Evolutionary conservation across 2,329 filamentous ascomycete species (phyloP), one percentile per base, ranked within the genome.

Genomic region (Thielaviopsis musarum): DNA sequence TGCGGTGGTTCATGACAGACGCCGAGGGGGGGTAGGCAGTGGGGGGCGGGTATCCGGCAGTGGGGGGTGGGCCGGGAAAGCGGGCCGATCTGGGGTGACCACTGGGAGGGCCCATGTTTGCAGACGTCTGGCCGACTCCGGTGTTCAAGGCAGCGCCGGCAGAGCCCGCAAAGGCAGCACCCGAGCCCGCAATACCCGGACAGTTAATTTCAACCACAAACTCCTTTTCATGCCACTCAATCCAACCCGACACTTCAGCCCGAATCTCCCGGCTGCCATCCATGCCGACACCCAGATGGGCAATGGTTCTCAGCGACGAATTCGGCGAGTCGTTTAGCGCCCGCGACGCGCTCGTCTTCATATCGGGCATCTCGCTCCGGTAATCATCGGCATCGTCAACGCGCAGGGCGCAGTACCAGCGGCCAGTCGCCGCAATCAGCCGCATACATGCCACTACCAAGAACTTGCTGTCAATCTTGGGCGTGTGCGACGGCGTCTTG

Each of bases 401-500:
- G 22, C 58, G 61, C 30, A 62, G 22, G 5, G 61, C 58, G 19
- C 61, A 62, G 19, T 55, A 28, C 61, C 61, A 62, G 51, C 61
- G 61, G n/a, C 58, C 58, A 0, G 58, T 26, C 15, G 56, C 54
- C 5, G 51, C 52, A 28, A 57, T 30, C 7, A 60, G 51, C 9
- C 57, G 54, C 49, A 62, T 26, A 24, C 61, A 62, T 22, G 61
- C 61, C 2, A 62, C 58, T 4, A 60, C 55, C 15, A 62, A 30
- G 55, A 62, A 62, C 45, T 58, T 58, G 26, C 52, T 54, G 17
- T 60, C 61, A 12, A 60, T 45, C 28, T 62, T 62, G 58, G 61
- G 24, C 9, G 61, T 45, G 30, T 60, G 61, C 12, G 55, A 58
- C 30, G 61, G 61, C 3, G 58, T 60, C 22, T 52, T 55, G 9